These are phyloP conservation scores for Fusarium oligoseptatum DNA, from an alignment of 2,329 filamentous ascomycete species.

Conservation along the genomic window DNA sequence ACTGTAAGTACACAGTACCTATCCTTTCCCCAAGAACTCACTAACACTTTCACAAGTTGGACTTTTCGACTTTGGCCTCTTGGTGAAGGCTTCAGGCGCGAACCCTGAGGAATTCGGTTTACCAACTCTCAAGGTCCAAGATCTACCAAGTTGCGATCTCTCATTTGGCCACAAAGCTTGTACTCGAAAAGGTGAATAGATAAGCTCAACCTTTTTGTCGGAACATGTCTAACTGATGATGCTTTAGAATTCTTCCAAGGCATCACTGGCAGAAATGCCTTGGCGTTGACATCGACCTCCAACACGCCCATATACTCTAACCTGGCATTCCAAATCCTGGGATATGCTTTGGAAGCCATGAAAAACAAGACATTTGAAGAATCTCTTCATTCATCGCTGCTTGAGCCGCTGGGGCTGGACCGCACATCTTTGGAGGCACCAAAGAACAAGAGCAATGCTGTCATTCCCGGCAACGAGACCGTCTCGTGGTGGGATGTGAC, in stretches of 20 bases:
- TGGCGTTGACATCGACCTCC: background rate
- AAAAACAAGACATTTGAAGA: slow-evolving; percentile 9
- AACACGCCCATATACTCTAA: slow-evolving; percentile 25
- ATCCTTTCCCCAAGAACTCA: background rate
- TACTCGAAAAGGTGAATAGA: background rate
- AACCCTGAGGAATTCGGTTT: background rate
- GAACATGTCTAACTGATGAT: background rate
- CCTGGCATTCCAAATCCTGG: slow-evolving; percentile 15
- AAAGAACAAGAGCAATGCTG: slow-evolving; percentile 10
- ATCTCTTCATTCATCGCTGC: background rate
- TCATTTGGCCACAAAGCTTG: background rate
- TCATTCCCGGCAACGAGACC: slow-evolving; percentile 7
- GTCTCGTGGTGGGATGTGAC: slow-evolving; percentile 1
- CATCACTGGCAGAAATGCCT: background rate
- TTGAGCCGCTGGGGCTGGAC: slow-evolving; percentile 7
- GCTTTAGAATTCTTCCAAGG: slow-evolving; percentile 1
- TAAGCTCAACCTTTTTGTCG: background rate
- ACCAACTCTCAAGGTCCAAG: background rate
- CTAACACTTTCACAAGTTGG: background rate
- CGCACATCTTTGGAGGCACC: slow-evolving; percentile 15
- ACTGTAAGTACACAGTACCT: background rate
- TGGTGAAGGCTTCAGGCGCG: background rate
- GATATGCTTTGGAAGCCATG: slow-evolving; percentile 15
- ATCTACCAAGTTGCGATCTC: background rate
- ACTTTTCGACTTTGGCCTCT: background rate